Conservation (phyloP, 2,329 filamentous ascomycete genomes). For the Colletotrichum eleusines region DNA sequence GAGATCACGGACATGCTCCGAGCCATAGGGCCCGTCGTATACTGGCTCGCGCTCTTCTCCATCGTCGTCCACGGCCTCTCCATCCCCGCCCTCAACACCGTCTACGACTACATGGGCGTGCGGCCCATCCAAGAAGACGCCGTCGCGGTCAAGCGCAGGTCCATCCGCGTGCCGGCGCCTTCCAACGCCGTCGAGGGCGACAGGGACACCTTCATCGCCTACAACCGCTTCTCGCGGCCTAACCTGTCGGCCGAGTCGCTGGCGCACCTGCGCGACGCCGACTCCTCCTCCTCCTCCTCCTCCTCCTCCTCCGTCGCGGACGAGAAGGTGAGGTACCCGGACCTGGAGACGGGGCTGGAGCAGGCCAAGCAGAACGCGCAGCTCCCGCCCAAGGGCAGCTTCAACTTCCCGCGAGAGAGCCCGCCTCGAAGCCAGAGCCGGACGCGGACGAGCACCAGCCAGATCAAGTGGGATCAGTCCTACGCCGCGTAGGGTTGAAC, state of each 20-base stretch:
- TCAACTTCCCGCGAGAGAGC: conserved; percentile 15
- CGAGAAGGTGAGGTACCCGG: conserved; percentile 22
- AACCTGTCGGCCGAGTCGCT: conserved; percentile 28
- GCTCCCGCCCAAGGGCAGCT: conserved; percentile 15
- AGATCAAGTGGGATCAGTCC: conserved; percentile 25
- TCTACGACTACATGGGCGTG: conserved; percentile 55
- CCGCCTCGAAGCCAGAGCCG: conserved; percentile 16
- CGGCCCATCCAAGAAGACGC: conserved; percentile 58
- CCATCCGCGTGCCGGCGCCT: conserved; percentile 52
- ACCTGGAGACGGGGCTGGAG: conserved; percentile 24
- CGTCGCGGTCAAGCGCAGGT: conserved; percentile 53
- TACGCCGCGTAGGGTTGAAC: conserved; percentile 4
- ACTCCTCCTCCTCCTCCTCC: too few species aligned
- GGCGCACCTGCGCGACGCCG: neutral
- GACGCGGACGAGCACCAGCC: conserved; percentile 12
- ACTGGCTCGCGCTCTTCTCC: conserved; percentile 56
- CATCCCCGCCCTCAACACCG: conserved; percentile 56
- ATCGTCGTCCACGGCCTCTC: conserved; percentile 62
- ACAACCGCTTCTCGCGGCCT: conserved; percentile 62
- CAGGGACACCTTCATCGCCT: conserved; percentile 56
- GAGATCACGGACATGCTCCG: conserved; percentile 52
- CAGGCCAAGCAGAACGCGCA: conserved; percentile 13
- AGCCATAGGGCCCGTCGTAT: conserved; percentile 55
- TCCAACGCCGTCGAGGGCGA: conserved; percentile 56
- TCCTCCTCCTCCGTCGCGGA: conserved; percentile 13